Percentiles rank a stretch among this genome's conserved stretches.
These are phyloP conservation scores for Cyberlindnera subsufficiens DNA, from an alignment of 805 yeast species.

Conservation along the genomic window DNA sequence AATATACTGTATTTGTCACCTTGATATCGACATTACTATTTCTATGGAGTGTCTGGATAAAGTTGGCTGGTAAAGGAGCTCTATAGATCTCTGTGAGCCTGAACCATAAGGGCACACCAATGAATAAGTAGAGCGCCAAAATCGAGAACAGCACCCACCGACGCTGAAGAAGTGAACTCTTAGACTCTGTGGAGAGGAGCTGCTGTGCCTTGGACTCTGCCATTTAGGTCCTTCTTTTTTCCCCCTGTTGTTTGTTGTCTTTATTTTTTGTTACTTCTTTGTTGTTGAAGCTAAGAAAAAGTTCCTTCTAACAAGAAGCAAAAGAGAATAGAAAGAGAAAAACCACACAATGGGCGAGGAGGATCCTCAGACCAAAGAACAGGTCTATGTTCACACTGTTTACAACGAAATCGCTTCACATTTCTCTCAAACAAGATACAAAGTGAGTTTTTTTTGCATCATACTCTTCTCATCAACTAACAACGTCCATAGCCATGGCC, in stretches of 20 bases:
- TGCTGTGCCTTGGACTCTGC: slow-evolving; percentile 1
- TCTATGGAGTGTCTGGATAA: slow-evolving; percentile 29
- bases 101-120: slow-evolving; percentile 38
- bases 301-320: neutral
- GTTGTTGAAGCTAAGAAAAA: neutral
- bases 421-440: slow-evolving; percentile 89
- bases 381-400: slow-evolving; percentile 80
- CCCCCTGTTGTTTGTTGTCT: neutral
- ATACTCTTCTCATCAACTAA: neutral
- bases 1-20: slow-evolving; percentile 37
- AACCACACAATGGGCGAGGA: slow-evolving; percentile 18
- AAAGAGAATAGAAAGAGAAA: neutral
- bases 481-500: slow-evolving; percentile 72
- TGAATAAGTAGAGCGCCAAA: slow-evolving; percentile 23
- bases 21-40: slow-evolving; percentile 37
- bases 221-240: neutral
- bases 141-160: slow-evolving; percentile 19
- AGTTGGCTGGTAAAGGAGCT: slow-evolving; percentile 33
- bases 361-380: slow-evolving; percentile 58
- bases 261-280: neutral
- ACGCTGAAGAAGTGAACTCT: slow-evolving; percentile 16
- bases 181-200: slow-evolving; percentile 16
- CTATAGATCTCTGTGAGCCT: slow-evolving; percentile 34
- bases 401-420: slow-evolving; percentile 91
- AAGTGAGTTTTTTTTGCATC: slow-evolving; percentile 21